Percentiles rank a stretch among this genome's conserved stretches.
Conservation (phyloP, 2,329 filamentous ascomycete species). For the Dothidotthia symphoricarpi region DNA sequence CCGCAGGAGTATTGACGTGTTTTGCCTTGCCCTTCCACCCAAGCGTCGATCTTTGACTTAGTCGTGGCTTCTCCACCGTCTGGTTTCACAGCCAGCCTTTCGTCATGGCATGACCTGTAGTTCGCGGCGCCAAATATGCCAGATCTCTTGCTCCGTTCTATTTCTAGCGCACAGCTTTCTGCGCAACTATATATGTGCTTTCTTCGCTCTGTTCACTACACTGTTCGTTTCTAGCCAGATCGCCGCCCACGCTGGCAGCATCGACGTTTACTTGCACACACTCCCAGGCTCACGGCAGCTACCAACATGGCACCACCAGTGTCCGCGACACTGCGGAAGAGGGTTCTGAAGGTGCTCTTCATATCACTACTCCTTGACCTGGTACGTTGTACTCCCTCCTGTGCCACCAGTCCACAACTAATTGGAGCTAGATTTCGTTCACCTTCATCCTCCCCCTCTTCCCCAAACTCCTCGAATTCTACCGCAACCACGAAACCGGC, state of each 20-base stretch:
- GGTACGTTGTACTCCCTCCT: conserved; percentile 54
- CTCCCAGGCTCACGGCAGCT: not conserved
- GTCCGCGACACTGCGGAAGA: conserved; percentile 61
- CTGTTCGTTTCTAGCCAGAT: conserved; percentile 22
- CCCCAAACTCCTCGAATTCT: conserved; percentile 93
- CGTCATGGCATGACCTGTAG: conserved; percentile 16
- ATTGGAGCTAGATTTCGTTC: conserved; percentile 74
- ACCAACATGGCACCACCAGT: conserved; percentile 34
- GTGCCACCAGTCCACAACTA: conserved; percentile 9
- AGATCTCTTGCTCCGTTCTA: conserved; percentile 9
- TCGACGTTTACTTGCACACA: conserved; percentile 1
- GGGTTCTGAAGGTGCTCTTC: conserved; percentile 82
- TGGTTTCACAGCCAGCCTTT: conserved; percentile 16
- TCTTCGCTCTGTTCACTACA: conserved; percentile 18
- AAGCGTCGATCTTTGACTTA: too few relatives aligned
- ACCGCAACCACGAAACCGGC: conserved; percentile 76
- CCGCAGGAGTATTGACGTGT: not conserved
- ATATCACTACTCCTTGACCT: conserved; percentile 85
- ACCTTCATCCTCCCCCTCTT: conserved; percentile 98
- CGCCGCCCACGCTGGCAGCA: conserved; percentile 12
- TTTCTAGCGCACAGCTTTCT: conserved; percentile 15
- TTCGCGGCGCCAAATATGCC: conserved; percentile 9
- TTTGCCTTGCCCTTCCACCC: not conserved
- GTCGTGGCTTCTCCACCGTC: conserved; percentile 10
- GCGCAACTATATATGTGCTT: conserved; percentile 11